phyloP scores from a whole-genome alignment of 179 eudicot species.

The Corrigiola litoralis region DNA sequence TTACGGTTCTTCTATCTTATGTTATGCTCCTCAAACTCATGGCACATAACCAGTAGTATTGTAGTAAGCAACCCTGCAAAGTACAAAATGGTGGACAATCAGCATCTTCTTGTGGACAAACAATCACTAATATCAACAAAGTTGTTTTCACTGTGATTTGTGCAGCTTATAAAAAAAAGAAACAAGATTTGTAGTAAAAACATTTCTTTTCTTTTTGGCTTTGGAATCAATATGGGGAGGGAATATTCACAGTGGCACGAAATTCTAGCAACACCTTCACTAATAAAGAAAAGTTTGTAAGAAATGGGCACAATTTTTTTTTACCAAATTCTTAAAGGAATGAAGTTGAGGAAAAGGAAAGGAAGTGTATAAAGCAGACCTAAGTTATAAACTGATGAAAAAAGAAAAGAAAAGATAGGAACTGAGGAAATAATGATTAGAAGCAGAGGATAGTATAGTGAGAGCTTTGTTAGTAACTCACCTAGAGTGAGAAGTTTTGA shows the following conservation, averaged over 20 bases:
- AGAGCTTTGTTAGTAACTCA: constrained; percentile 1
- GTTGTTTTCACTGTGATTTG: constrained; percentile 31
- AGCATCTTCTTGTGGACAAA: constrained; percentile 39
- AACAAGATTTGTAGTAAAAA: constrained; percentile 16
- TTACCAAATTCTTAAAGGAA: not conserved
- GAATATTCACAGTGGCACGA: constrained; percentile 34
- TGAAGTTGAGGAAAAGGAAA: not conserved
- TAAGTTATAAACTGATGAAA: not conserved
- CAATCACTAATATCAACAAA: constrained; percentile 45
- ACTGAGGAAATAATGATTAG: constrained; percentile 26
- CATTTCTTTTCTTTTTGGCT: constrained; percentile 1
- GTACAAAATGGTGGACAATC: constrained; percentile 30
- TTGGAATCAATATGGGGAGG: constrained; percentile 29
- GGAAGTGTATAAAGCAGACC: not conserved
- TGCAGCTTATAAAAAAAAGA: not conserved
- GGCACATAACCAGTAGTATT: too few species aligned
- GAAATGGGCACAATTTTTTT: not conserved
- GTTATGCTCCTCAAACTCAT: constrained; percentile 17
- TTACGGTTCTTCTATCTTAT: constrained; percentile 27
- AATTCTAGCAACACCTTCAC: constrained; percentile 4
- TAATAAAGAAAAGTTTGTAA: not conserved
- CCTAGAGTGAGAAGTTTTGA: constrained; percentile 13
- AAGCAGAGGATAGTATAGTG: constrained; percentile 23
- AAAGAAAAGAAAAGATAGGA: constrained; percentile 7
- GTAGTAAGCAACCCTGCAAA: constrained; percentile 23